These are phyloP conservation scores for Cladochytrium tenue DNA, from an alignment of 371 early-diverging fungal species.

Conservation along the genomic window DNA sequence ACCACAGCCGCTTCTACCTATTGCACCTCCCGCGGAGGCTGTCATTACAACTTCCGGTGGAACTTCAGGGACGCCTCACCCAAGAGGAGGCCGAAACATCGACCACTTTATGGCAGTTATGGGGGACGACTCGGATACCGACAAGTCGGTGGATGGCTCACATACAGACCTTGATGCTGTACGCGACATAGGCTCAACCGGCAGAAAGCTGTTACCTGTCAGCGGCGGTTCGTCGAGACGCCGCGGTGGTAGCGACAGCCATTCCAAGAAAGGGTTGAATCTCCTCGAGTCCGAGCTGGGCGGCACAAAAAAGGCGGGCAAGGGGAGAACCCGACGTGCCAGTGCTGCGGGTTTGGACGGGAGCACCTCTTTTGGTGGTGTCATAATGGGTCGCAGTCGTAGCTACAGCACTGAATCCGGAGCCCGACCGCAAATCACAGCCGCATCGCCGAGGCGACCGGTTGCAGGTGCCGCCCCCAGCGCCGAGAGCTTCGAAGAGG, in stretches of 20 bases:
- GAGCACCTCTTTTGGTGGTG: too few relatives aligned
- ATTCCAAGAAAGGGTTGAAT: not conserved
- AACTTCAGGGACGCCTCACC: not conserved
- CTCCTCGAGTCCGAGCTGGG: not conserved
- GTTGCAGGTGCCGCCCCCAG: not conserved
- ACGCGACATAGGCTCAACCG: too few relatives aligned
- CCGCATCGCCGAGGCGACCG: not conserved
- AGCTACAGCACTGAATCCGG: too few relatives aligned
- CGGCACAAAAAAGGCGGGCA: constrained; percentile 6
- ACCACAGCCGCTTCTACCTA: too few relatives aligned
- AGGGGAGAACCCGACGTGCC: constrained; percentile 2
- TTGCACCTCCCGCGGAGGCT: too few relatives aligned
- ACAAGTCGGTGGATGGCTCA: too few relatives aligned
- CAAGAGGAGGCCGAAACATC: not conserved
- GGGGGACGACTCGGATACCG: constrained; percentile 3
- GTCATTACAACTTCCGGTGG: too few relatives aligned
- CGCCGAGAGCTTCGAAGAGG: constrained; percentile 9
- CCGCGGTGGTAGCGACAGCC: constrained; percentile 3
- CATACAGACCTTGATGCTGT: too few relatives aligned
- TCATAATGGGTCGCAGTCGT: not conserved
- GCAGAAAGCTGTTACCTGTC: not conserved
- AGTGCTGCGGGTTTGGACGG: too few relatives aligned
- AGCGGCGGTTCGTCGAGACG: not conserved
- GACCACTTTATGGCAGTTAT: constrained; percentile 3
- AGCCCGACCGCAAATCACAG: too few relatives aligned